These are phyloP conservation scores for Yueomyces sinensis DNA, from an alignment of 805 yeast species.

Conservation along the genomic window DNA sequence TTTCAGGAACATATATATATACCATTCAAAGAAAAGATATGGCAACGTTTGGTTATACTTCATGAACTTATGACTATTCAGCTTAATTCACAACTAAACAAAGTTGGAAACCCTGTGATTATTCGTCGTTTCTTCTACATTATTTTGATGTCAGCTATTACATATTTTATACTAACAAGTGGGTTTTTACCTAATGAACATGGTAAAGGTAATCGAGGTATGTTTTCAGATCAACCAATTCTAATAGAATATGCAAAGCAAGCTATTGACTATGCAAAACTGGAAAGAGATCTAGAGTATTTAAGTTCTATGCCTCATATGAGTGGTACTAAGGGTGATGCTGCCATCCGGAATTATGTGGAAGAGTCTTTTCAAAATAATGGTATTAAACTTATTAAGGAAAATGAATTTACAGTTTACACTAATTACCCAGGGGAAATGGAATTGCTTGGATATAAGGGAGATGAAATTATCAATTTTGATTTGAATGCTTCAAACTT, in stretches of 20 bases:
- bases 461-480: constrained; percentile 13
- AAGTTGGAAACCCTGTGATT: constrained; percentile 77
- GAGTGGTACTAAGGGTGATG: constrained; percentile 81
- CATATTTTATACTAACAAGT: constrained; percentile 45
- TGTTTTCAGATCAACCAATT: constrained; percentile 46
- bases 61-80: constrained; percentile 25
- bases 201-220: constrained; percentile 32
- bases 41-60: constrained; percentile 35
- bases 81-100: constrained; percentile 44
- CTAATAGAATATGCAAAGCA: constrained; percentile 36
- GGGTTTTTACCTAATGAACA: constrained; percentile 37
- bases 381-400: constrained; percentile 34
- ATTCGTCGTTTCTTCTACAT: constrained; percentile 69
- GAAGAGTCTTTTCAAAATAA: constrained; percentile 43
- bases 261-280: constrained; percentile 40
- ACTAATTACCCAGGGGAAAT: constrained; percentile 35
- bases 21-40: constrained; percentile 28
- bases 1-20: constrained; percentile 21
- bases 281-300: constrained; percentile 59
- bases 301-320: constrained; percentile 72
- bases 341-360: constrained; percentile 55
- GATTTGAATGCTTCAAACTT: constrained; percentile 32
- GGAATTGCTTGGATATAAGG: constrained; percentile 4
- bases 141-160: constrained; percentile 40
- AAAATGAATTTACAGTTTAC: constrained; percentile 36